phyloP scores from a whole-genome alignment of 345 rosid species.

The Clausena lansium region DNA sequence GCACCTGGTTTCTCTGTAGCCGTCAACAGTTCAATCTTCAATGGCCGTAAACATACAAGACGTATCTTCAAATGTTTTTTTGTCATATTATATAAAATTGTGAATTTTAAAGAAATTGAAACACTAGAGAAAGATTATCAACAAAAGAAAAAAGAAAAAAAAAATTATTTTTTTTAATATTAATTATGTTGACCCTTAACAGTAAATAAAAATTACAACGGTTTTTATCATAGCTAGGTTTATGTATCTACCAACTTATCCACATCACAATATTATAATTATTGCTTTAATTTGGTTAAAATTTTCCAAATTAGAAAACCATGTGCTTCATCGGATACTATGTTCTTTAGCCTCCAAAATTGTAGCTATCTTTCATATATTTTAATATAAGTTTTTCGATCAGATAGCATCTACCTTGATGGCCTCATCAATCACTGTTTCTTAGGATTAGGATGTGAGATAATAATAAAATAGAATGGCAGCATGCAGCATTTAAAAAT shows the following conservation, averaged over 20 bases:
- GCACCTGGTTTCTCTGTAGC: constrained; percentile 27
- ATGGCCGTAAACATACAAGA: no score
- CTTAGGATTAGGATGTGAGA: neutral
- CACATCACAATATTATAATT: neutral
- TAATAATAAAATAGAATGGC: neutral
- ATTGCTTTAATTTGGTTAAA: neutral
- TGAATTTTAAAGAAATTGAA: no score
- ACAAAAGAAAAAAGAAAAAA: no score
- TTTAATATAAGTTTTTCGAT: constrained; percentile 3
- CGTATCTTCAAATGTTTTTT: no score
- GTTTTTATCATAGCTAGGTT: no score
- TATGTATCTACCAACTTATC: neutral
- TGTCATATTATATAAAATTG: no score
- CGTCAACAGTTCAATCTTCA: no score
- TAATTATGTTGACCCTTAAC: no score
- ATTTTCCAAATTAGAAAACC: neutral
- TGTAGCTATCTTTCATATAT: neutral
- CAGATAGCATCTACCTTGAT: constrained; percentile 15
- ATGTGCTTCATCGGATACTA: neutral
- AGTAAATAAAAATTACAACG: no score
- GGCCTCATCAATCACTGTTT: constrained; percentile 4
- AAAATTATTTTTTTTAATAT: no score
- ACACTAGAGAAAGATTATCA: no score
- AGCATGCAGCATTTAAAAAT: no score
- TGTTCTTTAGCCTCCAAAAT: neutral